These are phyloP conservation scores for Ustilago xerochloae DNA, from an alignment of 1,284 basidiomycete genomes.

Conservation along the genomic window DNA sequence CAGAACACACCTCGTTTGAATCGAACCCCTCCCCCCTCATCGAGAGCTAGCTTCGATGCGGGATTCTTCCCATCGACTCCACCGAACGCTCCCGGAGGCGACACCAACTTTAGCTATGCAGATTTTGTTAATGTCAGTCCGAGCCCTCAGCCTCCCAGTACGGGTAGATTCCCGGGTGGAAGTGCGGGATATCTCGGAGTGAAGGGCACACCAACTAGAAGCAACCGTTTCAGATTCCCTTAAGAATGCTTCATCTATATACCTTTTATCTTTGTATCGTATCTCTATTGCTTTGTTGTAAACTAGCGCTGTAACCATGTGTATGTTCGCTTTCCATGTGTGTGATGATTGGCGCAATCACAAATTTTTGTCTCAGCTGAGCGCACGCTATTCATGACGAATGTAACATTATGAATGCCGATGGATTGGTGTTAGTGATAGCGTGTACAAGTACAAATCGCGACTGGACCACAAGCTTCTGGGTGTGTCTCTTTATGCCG, in stretches of 20 bases:
- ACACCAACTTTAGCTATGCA: conserved; percentile 52
- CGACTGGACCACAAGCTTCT: neutral
- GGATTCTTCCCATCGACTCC: conserved; percentile 10
- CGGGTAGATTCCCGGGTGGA: conserved; percentile 6
- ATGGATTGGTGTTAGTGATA: no score
- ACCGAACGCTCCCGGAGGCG: conserved; percentile 36
- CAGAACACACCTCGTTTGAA: conserved; percentile 1
- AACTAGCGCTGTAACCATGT: no score
- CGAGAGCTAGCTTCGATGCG: neutral
- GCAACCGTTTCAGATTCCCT: conserved; percentile 19
- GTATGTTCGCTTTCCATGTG: no score
- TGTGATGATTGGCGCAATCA: no score
- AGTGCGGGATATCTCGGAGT: neutral
- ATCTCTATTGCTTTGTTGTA: neutral
- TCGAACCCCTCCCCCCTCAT: conserved; percentile 17
- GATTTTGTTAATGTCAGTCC: conserved; percentile 57
- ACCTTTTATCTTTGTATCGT: neutral
- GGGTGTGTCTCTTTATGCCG: neutral
- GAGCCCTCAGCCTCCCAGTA: conserved; percentile 40
- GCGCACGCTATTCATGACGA: no score
- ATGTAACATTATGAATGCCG: no score
- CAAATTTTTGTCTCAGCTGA: no score
- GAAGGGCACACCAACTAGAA: conserved; percentile 25
- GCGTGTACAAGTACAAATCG: conserved; percentile 2
- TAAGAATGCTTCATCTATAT: neutral